Evolutionary conservation across 768 basidiomycete species (phyloP).

Genomic region (Tephrocybe sp.): DNA sequence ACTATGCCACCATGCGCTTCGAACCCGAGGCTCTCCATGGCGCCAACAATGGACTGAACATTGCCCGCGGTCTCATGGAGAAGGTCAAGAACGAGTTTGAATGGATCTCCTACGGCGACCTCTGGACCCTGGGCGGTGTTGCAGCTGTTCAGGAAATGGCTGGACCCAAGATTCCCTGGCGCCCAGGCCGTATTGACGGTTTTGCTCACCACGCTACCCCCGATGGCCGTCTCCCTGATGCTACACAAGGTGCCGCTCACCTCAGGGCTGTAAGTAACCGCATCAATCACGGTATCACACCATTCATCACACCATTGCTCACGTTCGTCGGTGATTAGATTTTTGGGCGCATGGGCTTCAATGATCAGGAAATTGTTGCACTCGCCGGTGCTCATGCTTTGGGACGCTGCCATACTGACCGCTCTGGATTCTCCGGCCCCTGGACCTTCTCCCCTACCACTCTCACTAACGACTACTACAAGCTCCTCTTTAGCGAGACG

Average conservation of each 20-base stretch:
- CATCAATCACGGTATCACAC: not conserved
- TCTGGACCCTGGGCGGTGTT: slow-evolving; percentile 96
- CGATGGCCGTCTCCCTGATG: slow-evolving; percentile 90
- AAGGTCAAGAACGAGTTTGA: slow-evolving; percentile 82
- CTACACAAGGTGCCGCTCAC: slow-evolving; percentile 78
- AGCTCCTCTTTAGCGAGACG: slow-evolving; percentile 84
- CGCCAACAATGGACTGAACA: slow-evolving; percentile 79
- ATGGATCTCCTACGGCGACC: slow-evolving; percentile 95
- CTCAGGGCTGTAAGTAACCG: slow-evolving; percentile 59
- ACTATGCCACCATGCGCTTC: slow-evolving; percentile 99
- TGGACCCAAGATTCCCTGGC: slow-evolving; percentile 92
- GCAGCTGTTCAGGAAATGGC: slow-evolving; percentile 90
- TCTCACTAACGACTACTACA: slow-evolving; percentile 83
- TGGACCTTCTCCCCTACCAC: slow-evolving; percentile 95
- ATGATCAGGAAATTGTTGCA: slow-evolving; percentile 96
- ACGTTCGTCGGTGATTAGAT: slow-evolving; percentile 40
- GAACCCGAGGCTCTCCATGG: slow-evolving; percentile 81
- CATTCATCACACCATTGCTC: not conserved
- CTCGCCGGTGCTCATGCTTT: slow-evolving; percentile 93
- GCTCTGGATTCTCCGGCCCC: slow-evolving; percentile 86
- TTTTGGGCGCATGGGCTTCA: slow-evolving; percentile 94
- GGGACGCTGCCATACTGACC: slow-evolving; percentile 88
- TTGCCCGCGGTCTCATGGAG: slow-evolving; percentile 84
- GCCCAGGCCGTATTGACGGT: slow-evolving; percentile 90
- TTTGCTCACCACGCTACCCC: slow-evolving; percentile 71